phyloP scores from a whole-genome alignment of 371 early-diverging fungal genomes.

The Mortierella sp. region DNA sequence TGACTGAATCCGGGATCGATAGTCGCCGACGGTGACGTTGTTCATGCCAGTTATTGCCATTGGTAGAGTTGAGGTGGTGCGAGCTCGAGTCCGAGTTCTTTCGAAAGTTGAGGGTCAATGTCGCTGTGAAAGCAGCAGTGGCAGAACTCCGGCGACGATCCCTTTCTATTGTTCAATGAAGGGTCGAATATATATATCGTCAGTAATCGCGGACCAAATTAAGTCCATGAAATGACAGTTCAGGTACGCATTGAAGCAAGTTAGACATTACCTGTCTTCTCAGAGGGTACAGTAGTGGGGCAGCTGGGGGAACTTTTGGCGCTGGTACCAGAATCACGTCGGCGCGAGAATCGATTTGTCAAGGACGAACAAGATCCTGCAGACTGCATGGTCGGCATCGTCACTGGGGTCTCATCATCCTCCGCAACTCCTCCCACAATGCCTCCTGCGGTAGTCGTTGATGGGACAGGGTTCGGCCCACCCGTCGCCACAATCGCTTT shows the following conservation, averaged over 20 bases:
- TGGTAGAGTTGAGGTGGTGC: background rate
- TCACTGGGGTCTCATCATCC: background rate
- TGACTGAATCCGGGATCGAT: background rate
- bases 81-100: slow-evolving; percentile 13
- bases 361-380: slow-evolving; percentile 12
- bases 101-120: slow-evolving; percentile 38
- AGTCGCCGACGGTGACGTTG: background rate
- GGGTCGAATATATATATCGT: too few species aligned
- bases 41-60: background rate
- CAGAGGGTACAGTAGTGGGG: background rate
- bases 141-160: slow-evolving; percentile 36
- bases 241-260: background rate
- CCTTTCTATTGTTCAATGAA: too few species aligned
- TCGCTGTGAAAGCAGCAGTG: slow-evolving; percentile 25
- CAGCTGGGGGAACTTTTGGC: background rate
- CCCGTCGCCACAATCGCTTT: background rate
- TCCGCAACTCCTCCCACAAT: slow-evolving; percentile 2
- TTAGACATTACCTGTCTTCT: slow-evolving; percentile 22
- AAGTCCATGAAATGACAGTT: too few species aligned
- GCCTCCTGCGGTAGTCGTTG: background rate
- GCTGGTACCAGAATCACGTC: slow-evolving; percentile 20
- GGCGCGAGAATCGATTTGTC: slow-evolving; percentile 32
- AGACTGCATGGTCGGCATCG: background rate
- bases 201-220: too few species aligned
- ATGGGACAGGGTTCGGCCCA: background rate